phyloP scores from a whole-genome alignment of 805 yeast species.

The Pichia paraexigua region DNA sequence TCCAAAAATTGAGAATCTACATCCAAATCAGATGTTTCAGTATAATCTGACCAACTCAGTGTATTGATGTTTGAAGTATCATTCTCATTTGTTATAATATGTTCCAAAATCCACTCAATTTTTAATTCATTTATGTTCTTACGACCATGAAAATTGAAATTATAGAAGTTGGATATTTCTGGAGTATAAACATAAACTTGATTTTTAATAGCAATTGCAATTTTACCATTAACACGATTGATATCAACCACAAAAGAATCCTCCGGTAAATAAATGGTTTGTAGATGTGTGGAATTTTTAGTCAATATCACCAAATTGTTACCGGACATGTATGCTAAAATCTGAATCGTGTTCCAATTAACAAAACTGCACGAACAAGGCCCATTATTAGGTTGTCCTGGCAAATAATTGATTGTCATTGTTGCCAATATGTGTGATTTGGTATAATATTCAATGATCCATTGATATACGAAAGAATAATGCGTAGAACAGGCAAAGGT shows the following conservation, averaged over 20 bases:
- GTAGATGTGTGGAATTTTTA: constrained; percentile 47
- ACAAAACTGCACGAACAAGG: constrained; percentile 49
- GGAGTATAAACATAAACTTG: constrained; percentile 49
- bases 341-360: constrained; percentile 56
- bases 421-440: neutral
- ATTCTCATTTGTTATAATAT: constrained; percentile 15
- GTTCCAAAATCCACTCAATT: constrained; percentile 27
- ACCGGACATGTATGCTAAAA: constrained; percentile 78
- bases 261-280: constrained; percentile 62
- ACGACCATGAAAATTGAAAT: constrained; percentile 28
- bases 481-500: too few relatives aligned
- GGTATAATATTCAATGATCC: neutral
- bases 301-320: constrained; percentile 69
- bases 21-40: constrained; percentile 24
- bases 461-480: neutral
- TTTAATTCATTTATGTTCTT: constrained; percentile 25
- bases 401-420: constrained; percentile 40
- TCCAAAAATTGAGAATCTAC: constrained; percentile 22
- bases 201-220: constrained; percentile 45
- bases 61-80: constrained; percentile 24
- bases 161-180: constrained; percentile 37
- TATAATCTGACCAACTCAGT: constrained; percentile 30
- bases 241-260: constrained; percentile 66
- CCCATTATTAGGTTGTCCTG: constrained; percentile 72
- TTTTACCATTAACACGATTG: constrained; percentile 50